Evolutionary conservation across 1,284 basidiomycete species (phyloP).

Genomic region (Puccinia coronata): DNA sequence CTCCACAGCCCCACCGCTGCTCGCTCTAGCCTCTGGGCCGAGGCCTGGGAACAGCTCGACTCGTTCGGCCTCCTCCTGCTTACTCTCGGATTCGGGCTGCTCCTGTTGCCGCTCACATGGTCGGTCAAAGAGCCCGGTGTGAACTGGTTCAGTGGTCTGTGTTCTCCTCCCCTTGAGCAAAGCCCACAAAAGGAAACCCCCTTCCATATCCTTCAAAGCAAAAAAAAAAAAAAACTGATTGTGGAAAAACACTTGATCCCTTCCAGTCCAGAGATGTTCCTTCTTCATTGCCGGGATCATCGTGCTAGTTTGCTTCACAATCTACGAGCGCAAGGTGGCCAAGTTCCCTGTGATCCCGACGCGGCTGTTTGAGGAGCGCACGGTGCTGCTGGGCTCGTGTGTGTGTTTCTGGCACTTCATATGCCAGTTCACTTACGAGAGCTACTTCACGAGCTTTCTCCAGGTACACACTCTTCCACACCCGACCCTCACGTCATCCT

Average conservation of each 20-base stretch:
- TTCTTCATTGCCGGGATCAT: conserved; percentile 51
- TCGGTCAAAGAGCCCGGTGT: conserved; percentile 51
- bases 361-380: conserved; percentile 54
- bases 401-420: conserved; percentile 57
- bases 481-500: no score
- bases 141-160: conserved; percentile 54
- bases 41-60: conserved; percentile 53
- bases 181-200: neutral
- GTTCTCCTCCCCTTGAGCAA: neutral
- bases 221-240: neutral
- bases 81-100: conserved; percentile 53
- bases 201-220: no score
- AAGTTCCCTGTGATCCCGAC: conserved; percentile 54
- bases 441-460: conserved; percentile 33
- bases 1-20: neutral
- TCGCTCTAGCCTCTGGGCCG: conserved; percentile 13
- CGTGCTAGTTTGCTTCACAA: conserved; percentile 54
- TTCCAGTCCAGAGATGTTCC: conserved; percentile 36
- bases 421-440: conserved; percentile 50
- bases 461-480: conserved; percentile 1
- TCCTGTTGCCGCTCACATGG: conserved; percentile 55
- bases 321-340: conserved; percentile 53
- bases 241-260: neutral
- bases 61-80: conserved; percentile 53
- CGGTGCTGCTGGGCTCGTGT: conserved; percentile 53